phyloP scores from a whole-genome alignment of 2,329 filamentous ascomycete species.

The Elsinoe fawcettii region DNA sequence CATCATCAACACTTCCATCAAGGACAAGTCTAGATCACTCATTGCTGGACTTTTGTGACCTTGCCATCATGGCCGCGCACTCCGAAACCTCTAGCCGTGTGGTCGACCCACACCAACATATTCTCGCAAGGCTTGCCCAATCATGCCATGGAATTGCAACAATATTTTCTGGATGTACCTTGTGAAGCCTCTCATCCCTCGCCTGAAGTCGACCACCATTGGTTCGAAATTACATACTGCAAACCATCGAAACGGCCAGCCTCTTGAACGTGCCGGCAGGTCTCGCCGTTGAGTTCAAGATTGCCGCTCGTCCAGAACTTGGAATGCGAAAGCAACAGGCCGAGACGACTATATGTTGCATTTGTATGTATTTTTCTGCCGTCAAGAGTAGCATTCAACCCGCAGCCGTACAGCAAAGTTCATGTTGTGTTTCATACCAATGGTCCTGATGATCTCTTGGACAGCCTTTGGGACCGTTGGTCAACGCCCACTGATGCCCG shows the following conservation, averaged over 20 bases:
- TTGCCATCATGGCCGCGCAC: not conserved
- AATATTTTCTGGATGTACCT: not conserved
- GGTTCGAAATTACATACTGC: not conserved
- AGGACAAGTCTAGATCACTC: not conserved
- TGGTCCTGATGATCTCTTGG: not conserved
- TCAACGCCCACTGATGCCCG: not conserved
- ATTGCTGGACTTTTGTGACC: not conserved
- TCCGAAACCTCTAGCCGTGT: not conserved
- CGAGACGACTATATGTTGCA: not conserved
- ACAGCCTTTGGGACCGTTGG: not conserved
- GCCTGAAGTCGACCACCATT: not conserved
- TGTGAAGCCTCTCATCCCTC: not conserved
- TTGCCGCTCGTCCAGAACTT: not conserved
- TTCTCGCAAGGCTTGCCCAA: not conserved
- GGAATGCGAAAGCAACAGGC: not conserved
- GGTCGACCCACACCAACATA: not conserved
- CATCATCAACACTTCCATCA: not conserved
- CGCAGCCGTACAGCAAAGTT: not conserved
- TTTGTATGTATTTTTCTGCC: no score
- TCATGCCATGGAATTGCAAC: not conserved
- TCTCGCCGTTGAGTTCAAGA: not conserved
- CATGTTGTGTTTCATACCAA: slow-evolving; percentile 4
- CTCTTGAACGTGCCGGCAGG: not conserved
- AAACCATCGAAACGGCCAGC: not conserved
- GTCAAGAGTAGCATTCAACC: not conserved